Conservation (phyloP, 1,284 basidiomycete genomes). For the Meira nashicola region DNA sequence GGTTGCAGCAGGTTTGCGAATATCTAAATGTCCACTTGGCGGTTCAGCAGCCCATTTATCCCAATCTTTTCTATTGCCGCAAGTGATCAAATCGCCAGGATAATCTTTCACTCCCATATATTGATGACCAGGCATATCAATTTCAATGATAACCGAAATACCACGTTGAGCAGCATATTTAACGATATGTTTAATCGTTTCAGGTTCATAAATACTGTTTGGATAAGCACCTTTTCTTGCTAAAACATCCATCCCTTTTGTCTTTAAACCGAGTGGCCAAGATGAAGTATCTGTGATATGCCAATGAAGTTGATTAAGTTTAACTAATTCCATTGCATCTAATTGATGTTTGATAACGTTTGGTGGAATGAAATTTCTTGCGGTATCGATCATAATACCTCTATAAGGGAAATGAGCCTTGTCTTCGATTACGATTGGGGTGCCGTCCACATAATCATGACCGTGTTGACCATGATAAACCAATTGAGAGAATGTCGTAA, state of each 20-base stretch:
- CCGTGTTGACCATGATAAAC: conserved; percentile 56
- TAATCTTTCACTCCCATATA: conserved; percentile 62
- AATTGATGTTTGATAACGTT: conserved; percentile 67
- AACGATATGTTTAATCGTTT: conserved; percentile 65
- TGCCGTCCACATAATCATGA: conserved; percentile 57
- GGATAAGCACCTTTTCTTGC: conserved; percentile 68
- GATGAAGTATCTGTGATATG: conserved; percentile 63
- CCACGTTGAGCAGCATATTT: conserved; percentile 70
- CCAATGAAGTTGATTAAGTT: conserved; percentile 72
- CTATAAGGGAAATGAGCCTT: conserved; percentile 57
- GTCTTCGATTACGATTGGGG: conserved; percentile 55
- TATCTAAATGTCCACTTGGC: conserved; percentile 73
- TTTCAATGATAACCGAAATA: conserved; percentile 68
- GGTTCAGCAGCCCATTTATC: conserved; percentile 59
- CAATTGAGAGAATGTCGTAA: conserved; percentile 76
- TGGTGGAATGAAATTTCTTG: conserved; percentile 61
- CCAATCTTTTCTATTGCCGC: conserved; percentile 65
- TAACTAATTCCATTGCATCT: conserved; percentile 80
- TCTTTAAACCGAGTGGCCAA: conserved; percentile 63
- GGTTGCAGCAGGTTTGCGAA: conserved; percentile 55
- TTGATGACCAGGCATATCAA: conserved; percentile 78
- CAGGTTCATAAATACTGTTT: conserved; percentile 59
- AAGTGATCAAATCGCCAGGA: conserved; percentile 70
- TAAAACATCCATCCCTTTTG: conserved; percentile 63
- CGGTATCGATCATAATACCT: conserved; percentile 76